A percentile compares a stretch with the other conserved stretches of the same genome.
These are phyloP conservation scores for Aegilops longissima DNA, from an alignment of 176 grass and related monocot species.

Conservation along the genomic window DNA sequence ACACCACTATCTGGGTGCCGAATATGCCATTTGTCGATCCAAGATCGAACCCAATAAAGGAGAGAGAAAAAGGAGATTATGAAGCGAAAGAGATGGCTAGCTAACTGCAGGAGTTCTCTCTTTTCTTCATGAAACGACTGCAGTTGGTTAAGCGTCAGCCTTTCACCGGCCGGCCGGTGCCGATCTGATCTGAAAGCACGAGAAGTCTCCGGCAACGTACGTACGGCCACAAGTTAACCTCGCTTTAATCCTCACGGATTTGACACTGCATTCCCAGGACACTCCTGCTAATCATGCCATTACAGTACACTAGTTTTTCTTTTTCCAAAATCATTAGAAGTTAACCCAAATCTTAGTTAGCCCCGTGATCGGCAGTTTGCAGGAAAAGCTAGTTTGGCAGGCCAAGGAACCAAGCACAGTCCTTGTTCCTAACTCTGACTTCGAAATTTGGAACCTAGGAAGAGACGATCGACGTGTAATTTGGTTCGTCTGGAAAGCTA, in stretches of 20 bases:
- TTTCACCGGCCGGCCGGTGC: conserved; percentile 9
- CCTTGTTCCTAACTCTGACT: background rate
- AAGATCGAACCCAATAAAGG: background rate
- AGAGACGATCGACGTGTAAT: background rate
- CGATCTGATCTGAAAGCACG: conserved; percentile 29
- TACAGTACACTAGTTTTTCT: no score
- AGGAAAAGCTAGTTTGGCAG: background rate
- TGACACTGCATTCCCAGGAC: no score
- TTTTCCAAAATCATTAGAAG: background rate
- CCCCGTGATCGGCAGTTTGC: background rate
- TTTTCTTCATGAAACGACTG: background rate
- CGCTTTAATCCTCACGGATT: conserved; percentile 20
- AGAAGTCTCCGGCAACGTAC: background rate
- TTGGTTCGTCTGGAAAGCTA: conserved; percentile 9
- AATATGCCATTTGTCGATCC: background rate
- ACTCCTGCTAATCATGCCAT: background rate
- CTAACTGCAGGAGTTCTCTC: background rate
- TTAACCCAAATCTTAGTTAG: background rate
- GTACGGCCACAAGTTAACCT: background rate
- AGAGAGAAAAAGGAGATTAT: no score
- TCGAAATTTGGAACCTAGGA: background rate
- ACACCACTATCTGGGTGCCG: background rate
- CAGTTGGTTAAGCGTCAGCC: conserved; percentile 31
- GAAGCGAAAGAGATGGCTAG: conserved; percentile 10
- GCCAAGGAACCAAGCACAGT: background rate